phyloP scores from a whole-genome alignment of 495 filamentous ascomycete genomes.

The Neurospora intermedia region DNA sequence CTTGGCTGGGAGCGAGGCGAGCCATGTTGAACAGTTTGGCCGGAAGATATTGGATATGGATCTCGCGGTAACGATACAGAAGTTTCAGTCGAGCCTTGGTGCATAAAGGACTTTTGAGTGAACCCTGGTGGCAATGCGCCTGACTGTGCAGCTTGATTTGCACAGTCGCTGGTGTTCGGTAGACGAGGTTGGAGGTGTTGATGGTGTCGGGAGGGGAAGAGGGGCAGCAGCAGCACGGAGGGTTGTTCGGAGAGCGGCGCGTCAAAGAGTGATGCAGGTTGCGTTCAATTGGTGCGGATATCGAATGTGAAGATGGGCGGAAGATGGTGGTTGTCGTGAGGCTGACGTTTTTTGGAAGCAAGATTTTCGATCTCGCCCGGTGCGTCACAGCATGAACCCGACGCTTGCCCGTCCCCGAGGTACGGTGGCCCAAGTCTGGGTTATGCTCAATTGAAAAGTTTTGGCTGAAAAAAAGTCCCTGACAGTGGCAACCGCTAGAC shows the following conservation, averaged over 20 bases:
- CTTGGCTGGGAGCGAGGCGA: conserved; percentile 40
- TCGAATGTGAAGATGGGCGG: background rate
- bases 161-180: conserved; percentile 21
- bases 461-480: too few relatives aligned
- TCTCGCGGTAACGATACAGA: conserved; percentile 18
- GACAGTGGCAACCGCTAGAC: too few relatives aligned
- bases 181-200: background rate
- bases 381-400: background rate
- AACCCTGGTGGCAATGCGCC: conserved; percentile 23
- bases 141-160: conserved; percentile 54
- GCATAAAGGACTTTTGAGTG: conserved; percentile 64
- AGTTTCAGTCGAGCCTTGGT: conserved; percentile 61
- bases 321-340: background rate
- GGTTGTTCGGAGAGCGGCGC: background rate
- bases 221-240: background rate
- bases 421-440: background rate
- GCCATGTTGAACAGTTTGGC: conserved; percentile 64
- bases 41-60: background rate
- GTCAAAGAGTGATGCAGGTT: background rate
- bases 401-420: background rate
- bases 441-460: too few relatives aligned
- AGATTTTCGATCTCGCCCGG: background rate
- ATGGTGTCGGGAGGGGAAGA: background rate
- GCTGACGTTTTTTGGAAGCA: conserved; percentile 8
- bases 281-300: background rate